Evolutionary conservation across 1,284 basidiomycete species (phyloP).

Genomic region (Cutaneotrichosporon mucoides): DNA sequence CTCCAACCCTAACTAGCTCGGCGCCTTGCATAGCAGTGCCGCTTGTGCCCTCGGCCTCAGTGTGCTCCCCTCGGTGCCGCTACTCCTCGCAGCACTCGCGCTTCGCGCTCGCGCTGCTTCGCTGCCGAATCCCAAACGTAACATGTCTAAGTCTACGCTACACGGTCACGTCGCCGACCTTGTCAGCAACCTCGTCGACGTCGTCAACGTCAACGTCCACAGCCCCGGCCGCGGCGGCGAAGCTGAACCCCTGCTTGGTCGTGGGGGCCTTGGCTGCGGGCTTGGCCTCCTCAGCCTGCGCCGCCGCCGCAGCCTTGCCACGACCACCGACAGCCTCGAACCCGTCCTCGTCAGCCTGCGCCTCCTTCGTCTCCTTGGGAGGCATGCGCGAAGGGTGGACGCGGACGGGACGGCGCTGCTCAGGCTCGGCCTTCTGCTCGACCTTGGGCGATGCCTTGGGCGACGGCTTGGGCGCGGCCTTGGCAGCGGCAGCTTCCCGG

Average conservation of each 20-base stretch:
- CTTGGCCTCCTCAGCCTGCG: conserved; percentile 18
- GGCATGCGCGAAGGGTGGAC: conserved; percentile 26
- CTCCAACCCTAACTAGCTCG: no score
- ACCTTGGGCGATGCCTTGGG: conserved; percentile 21
- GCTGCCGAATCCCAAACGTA: conserved; percentile 6
- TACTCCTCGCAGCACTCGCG: neutral
- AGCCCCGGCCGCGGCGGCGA: conserved; percentile 39
- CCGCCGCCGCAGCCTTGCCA: neutral
- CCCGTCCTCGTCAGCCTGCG: conserved; percentile 30
- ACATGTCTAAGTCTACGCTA: conserved; percentile 9
- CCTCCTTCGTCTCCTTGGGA: conserved; percentile 8
- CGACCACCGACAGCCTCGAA: conserved; percentile 24
- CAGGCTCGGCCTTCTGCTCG: conserved; percentile 14
- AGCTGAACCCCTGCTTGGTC: conserved; percentile 40
- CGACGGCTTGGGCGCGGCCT: neutral
- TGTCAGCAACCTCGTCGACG: conserved; percentile 28
- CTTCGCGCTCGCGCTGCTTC: neutral
- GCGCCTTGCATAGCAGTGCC: no score
- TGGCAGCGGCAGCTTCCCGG: conserved; percentile 23
- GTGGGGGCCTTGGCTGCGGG: conserved; percentile 10
- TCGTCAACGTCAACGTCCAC: conserved; percentile 25
- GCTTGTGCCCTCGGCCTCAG: no score
- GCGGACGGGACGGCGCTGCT: conserved; percentile 23
- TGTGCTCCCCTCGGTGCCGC: no score
- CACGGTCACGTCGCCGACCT: conserved; percentile 23